Conservation (phyloP, 352 stramenopile species). For the Globisporangium acanthophoron region DNA sequence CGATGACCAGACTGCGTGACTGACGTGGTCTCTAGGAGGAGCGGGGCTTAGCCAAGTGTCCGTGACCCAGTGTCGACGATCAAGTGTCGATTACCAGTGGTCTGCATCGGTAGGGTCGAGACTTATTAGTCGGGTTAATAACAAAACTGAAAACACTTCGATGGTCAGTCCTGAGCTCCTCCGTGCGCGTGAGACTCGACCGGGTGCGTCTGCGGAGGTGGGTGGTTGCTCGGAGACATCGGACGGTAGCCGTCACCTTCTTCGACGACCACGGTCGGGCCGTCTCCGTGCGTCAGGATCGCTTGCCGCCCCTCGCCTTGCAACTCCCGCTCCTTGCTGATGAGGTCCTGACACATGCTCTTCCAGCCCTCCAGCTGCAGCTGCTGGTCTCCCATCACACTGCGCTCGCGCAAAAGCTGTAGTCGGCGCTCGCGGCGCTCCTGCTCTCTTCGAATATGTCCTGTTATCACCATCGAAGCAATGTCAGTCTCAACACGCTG, state of each 20-base stretch:
- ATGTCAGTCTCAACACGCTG: background rate
- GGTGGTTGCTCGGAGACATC: constrained; percentile 11
- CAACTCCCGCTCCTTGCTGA: constrained; percentile 40
- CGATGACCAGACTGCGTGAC: too few relatives aligned
- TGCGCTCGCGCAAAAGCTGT: constrained; percentile 8
- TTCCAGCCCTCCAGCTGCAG: constrained; percentile 53
- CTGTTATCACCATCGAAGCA: background rate
- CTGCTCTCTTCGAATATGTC: constrained; percentile 16
- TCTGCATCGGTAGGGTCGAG: too few relatives aligned
- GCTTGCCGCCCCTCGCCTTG: constrained; percentile 15
- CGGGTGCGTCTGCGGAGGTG: background rate
- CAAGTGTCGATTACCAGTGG: too few relatives aligned
- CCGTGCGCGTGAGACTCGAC: background rate
- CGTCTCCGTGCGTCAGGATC: constrained; percentile 3
- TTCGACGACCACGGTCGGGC: constrained; percentile 6
- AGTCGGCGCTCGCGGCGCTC: constrained; percentile 18
- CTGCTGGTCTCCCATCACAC: constrained; percentile 12
- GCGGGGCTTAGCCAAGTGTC: too few relatives aligned
- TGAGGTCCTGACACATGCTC: constrained; percentile 43
- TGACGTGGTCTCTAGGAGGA: too few relatives aligned
- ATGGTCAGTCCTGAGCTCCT: too few relatives aligned
- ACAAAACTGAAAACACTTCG: too few relatives aligned
- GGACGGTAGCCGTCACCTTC: constrained; percentile 16
- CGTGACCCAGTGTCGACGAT: too few relatives aligned
- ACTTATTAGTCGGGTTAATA: too few relatives aligned